These are phyloP conservation scores for Umbelopsis ramanniana DNA, from an alignment of 192 early-diverging fungal species.

Conservation along the genomic window DNA sequence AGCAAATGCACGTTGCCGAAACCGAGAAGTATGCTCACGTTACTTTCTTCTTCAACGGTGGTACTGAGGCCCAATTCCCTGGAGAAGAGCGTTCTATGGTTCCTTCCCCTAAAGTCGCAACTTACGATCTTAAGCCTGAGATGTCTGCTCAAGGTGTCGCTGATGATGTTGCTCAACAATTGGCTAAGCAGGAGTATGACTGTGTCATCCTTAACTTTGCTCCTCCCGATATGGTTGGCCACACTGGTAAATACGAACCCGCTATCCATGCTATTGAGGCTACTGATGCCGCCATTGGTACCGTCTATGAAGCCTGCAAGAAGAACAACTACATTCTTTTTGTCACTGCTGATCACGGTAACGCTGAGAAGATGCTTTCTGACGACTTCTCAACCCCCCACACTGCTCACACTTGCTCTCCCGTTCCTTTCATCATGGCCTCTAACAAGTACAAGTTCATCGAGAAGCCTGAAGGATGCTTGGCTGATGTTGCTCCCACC, in stretches of 20 bases:
- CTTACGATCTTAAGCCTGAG: slow-evolving; percentile 95
- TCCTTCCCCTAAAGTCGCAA: slow-evolving; percentile 93
- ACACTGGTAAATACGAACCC: slow-evolving; percentile 95
- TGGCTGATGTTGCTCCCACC: slow-evolving; percentile 98
- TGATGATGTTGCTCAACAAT: slow-evolving; percentile 86
- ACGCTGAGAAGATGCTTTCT: slow-evolving; percentile 97
- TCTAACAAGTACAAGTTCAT: slow-evolving; percentile 59
- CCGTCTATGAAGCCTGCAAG: slow-evolving; percentile 93
- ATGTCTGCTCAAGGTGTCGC: slow-evolving; percentile 93
- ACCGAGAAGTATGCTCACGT: slow-evolving; percentile 99
- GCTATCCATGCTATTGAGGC: slow-evolving; percentile 91
- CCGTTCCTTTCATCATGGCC: slow-evolving; percentile 94
- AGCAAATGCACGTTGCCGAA: slow-evolving; percentile 97
- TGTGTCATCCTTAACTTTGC: slow-evolving; percentile 99
- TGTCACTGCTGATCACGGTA: slow-evolving; percentile 98
- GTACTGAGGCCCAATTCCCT: slow-evolving; percentile 88
- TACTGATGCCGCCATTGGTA: slow-evolving; percentile 94
- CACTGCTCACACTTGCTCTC: slow-evolving; percentile 93
- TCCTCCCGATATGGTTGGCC: slow-evolving; percentile 96
- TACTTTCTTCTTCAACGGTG: slow-evolving; percentile 99
- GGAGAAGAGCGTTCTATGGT: slow-evolving; percentile 91
- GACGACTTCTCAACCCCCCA: slow-evolving; percentile 86
- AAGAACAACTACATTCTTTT: slow-evolving; percentile 88
- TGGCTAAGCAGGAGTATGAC: slow-evolving; percentile 79
- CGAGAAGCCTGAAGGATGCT: slow-evolving; percentile 63